These are phyloP conservation scores for Podospora didyma DNA, from an alignment of 495 filamentous ascomycete species.

Conservation along the genomic window DNA sequence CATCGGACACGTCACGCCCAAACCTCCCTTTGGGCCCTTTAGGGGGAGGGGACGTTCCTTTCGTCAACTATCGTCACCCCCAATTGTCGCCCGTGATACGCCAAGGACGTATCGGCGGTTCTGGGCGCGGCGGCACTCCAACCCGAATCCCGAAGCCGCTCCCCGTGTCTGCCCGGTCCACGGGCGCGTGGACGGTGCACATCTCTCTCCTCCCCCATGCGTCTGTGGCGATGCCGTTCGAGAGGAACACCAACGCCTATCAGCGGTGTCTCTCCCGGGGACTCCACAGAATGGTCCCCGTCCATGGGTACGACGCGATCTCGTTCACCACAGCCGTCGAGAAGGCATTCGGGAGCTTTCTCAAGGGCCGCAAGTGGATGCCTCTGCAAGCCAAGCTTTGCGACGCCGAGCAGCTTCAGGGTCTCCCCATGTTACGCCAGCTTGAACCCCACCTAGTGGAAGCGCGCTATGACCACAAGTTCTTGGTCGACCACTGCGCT, in stretches of 20 bases:
- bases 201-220: slow-evolving; percentile 50
- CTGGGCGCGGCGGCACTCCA: slow-evolving; percentile 14
- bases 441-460: slow-evolving; percentile 38
- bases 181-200: slow-evolving; percentile 51
- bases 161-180: slow-evolving; percentile 18
- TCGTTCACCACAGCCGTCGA: slow-evolving; percentile 45
- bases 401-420: slow-evolving; percentile 48
- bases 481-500: slow-evolving; percentile 45
- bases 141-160: slow-evolving; percentile 6
- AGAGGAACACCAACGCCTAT: slow-evolving; percentile 55
- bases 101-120: slow-evolving; percentile 16
- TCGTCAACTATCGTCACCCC: slow-evolving; percentile 13
- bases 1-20: slow-evolving; percentile 30
- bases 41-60: slow-evolving; percentile 24
- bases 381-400: slow-evolving; percentile 54
- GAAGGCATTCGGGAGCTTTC: slow-evolving; percentile 45
- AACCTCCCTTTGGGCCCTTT: slow-evolving; percentile 29
- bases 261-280: slow-evolving; percentile 54
- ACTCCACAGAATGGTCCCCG: slow-evolving; percentile 49
- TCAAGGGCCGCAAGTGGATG: slow-evolving; percentile 47
- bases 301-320: slow-evolving; percentile 42
- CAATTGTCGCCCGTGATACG: slow-evolving; percentile 18
- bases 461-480: slow-evolving; percentile 40
- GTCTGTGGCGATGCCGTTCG: slow-evolving; percentile 52
- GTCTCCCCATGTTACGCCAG: slow-evolving; percentile 52